phyloP scores from a whole-genome alignment of 768 basidiomycete genomes.

The Lactarius deliciosus region DNA sequence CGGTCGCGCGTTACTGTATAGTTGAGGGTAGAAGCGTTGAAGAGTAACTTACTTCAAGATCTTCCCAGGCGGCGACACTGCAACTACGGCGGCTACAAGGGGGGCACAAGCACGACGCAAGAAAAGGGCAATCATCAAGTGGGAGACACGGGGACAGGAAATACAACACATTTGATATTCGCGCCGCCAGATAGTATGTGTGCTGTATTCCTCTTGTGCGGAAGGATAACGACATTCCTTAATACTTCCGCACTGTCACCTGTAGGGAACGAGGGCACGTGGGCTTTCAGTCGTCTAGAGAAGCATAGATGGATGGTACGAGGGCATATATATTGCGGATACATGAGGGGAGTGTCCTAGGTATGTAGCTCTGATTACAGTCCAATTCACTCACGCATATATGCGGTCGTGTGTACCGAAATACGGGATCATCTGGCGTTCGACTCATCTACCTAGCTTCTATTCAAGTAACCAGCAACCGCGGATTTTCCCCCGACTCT shows the following conservation, averaged over 20 bases:
- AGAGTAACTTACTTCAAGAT: neutral
- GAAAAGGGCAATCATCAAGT: too few species aligned
- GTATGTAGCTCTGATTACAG: neutral
- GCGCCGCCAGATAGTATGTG: neutral
- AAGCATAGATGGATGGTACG: too few species aligned
- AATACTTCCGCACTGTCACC: neutral
- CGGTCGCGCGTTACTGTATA: neutral
- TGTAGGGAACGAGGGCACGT: neutral
- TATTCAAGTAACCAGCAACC: too few species aligned
- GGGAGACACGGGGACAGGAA: too few species aligned
- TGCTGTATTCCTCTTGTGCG: neutral
- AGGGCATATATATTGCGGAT: too few species aligned
- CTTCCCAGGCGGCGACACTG: neutral
- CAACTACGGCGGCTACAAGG: neutral
- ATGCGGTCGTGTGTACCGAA: neutral
- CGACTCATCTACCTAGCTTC: neutral
- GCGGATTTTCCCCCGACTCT: too few species aligned
- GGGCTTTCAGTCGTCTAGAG: neutral
- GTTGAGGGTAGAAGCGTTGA: neutral
- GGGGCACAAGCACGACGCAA: neutral
- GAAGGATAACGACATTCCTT: neutral
- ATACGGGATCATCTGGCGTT: neutral
- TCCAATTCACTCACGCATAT: neutral
- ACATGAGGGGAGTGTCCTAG: too few species aligned
- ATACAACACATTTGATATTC: neutral